Percentiles rank a stretch among this genome's conserved stretches.
These are phyloP conservation scores for Fusarium luffae DNA, from an alignment of 2,329 filamentous ascomycete genomes.

Conservation along the genomic window DNA sequence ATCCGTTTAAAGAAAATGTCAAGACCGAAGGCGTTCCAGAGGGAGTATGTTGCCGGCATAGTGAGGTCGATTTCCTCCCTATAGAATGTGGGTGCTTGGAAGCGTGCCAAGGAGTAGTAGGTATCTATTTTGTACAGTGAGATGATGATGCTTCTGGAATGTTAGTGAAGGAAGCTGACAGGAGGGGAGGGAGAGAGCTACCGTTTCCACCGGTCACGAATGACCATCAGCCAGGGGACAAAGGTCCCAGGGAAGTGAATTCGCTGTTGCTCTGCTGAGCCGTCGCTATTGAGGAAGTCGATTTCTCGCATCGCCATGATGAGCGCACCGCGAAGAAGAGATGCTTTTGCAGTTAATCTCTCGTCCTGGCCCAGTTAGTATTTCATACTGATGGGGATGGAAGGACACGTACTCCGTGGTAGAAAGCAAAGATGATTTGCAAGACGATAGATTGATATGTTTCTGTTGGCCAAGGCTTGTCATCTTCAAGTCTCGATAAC, in stretches of 20 bases:
- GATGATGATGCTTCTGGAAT: conserved; percentile 47
- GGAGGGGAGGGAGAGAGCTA: conserved; percentile 9
- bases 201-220: conserved; percentile 52
- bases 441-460: conserved; percentile 52
- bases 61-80: conserved; percentile 53
- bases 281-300: conserved; percentile 52
- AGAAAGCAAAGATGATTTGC: conserved; percentile 55
- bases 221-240: conserved; percentile 49
- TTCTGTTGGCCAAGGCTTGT: conserved; percentile 46
- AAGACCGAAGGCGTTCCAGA: conserved; percentile 54
- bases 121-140: conserved; percentile 54
- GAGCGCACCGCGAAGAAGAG: conserved; percentile 51
- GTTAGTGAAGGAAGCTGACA: background rate
- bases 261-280: conserved; percentile 50
- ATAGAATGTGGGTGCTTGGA: conserved; percentile 48
- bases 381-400: no score
- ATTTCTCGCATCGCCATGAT: conserved; percentile 50
- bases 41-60: conserved; percentile 48
- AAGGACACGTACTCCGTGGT: conserved; percentile 45
- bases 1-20: conserved; percentile 51
- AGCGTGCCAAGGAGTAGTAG: conserved; percentile 49
- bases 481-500: conserved; percentile 17
- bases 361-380: conserved; percentile 46
- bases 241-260: conserved; percentile 53
- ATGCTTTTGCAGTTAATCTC: conserved; percentile 46